Evolutionary conservation across 306 rosid species (phyloP).

Genomic region (Pyrus betulifolia): DNA sequence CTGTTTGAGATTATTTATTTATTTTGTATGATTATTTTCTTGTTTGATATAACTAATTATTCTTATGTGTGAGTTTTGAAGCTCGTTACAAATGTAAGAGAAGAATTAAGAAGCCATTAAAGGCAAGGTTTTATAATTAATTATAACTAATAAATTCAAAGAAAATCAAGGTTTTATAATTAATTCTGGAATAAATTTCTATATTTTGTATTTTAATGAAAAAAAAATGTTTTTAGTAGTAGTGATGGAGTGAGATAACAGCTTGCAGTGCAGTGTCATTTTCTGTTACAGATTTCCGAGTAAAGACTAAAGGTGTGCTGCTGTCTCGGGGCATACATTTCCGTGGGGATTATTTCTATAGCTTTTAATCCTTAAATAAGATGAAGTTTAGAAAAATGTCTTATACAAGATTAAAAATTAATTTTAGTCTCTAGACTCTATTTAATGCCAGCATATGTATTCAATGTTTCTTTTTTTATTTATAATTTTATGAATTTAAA

Average conservation of each 20-base stretch:
- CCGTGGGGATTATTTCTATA: conserved; percentile 62
- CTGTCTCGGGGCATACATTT: conserved; percentile 56
- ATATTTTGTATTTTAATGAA: background rate
- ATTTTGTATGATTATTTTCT: background rate
- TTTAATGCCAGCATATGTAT: too few species aligned
- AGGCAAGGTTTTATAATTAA: background rate
- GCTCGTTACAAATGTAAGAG: conserved; percentile 10
- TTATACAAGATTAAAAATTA: too few species aligned
- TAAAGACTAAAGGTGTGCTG: conserved; percentile 8
- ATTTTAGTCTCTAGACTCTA: too few species aligned
- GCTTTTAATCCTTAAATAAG: too few species aligned
- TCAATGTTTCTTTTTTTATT: too few species aligned
- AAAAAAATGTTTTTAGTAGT: background rate
- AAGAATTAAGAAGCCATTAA: conserved; percentile 8
- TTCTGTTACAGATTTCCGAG: conserved; percentile 49
- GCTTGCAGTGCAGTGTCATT: conserved; percentile 87
- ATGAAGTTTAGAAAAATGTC: too few species aligned
- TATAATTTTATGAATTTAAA: too few species aligned
- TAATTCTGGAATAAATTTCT: background rate
- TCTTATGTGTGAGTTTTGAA: conserved; percentile 8
- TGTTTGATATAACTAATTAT: background rate
- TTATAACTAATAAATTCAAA: background rate
- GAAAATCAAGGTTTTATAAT: conserved; percentile 2
- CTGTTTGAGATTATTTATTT: background rate
- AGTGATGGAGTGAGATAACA: conserved; percentile 39